Conservation (phyloP, 2,329 filamentous ascomycete species). For the Fusarium neocosmosporiellum region DNA sequence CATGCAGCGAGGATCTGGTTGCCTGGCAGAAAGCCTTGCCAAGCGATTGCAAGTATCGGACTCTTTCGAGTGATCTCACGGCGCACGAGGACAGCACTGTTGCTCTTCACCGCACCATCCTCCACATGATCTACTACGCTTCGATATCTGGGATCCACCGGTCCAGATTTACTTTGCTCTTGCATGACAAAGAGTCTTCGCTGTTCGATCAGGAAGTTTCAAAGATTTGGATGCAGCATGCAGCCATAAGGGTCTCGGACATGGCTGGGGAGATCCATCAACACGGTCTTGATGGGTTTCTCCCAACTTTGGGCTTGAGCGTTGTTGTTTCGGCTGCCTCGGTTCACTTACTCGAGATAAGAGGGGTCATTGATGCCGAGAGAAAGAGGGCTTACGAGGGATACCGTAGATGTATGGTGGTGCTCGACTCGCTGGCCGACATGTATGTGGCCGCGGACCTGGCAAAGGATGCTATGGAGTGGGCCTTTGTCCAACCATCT, state of each 20-base stretch:
- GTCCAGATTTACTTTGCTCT: constrained; percentile 80
- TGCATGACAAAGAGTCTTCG: constrained; percentile 60
- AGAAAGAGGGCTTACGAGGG: constrained; percentile 1
- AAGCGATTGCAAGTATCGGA: constrained; percentile 73
- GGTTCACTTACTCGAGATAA: constrained; percentile 75
- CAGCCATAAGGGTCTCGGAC: constrained; percentile 83
- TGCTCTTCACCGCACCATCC: constrained; percentile 79
- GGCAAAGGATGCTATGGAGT: constrained; percentile 16
- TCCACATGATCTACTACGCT: constrained; percentile 93
- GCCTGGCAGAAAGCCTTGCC: constrained; percentile 79
- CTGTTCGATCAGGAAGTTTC: constrained; percentile 83
- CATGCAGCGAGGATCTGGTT: constrained; percentile 77
- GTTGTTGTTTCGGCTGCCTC: constrained; percentile 91
- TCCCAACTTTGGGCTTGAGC: constrained; percentile 89
- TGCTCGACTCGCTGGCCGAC: constrained; percentile 10
- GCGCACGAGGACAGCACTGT: constrained; percentile 55
- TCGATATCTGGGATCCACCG: constrained; percentile 89
- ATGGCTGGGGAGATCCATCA: constrained; percentile 81
- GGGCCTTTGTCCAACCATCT: background rate
- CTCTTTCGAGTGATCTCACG: constrained; percentile 52
- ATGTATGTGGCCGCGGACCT: constrained; percentile 21
- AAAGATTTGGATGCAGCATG: constrained; percentile 82
- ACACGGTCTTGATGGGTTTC: constrained; percentile 76
- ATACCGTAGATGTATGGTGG: constrained; percentile 9
- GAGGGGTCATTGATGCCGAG: constrained; percentile 3